Conservation (phyloP, 2,329 filamentous ascomycete species). For the Diaporthe australafricana region DNA sequence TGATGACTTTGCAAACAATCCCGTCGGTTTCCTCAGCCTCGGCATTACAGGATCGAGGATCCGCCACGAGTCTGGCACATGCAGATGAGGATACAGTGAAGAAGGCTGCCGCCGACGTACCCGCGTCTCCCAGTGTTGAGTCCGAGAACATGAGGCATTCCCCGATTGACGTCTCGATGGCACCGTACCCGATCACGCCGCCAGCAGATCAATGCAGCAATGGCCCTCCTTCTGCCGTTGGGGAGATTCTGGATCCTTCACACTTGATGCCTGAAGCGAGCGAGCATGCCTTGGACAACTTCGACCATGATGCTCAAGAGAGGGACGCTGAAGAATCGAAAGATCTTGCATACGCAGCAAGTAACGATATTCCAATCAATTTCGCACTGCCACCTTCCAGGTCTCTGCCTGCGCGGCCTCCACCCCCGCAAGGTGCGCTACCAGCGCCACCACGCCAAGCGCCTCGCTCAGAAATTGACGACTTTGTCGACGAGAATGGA, state of each 20-base stretch:
- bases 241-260: conserved; percentile 65
- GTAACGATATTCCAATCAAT: conserved; percentile 63
- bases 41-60: conserved; percentile 32
- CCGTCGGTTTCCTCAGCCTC: conserved; percentile 41
- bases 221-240: conserved; percentile 56
- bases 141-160: conserved; percentile 65
- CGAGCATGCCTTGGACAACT: conserved; percentile 69
- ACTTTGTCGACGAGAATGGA: conserved; percentile 57
- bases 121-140: conserved; percentile 62
- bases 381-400: conserved; percentile 67
- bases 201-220: conserved; percentile 62
- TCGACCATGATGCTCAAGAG: conserved; percentile 66
- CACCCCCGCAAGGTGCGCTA: conserved; percentile 65
- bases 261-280: conserved; percentile 71
- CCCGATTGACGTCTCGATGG: conserved; percentile 69
- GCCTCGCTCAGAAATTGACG: conserved; percentile 49
- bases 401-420: conserved; percentile 64
- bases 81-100: conserved; percentile 46
- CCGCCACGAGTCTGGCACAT: conserved; percentile 40
- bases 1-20: conserved; percentile 57
- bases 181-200: conserved; percentile 74
- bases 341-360: conserved; percentile 58
- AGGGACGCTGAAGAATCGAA: conserved; percentile 57
- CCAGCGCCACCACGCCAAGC: conserved; percentile 50
- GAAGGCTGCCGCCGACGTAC: conserved; percentile 49